Percentiles rank a stretch among this genome's conserved stretches.
Evolutionary conservation across 495 filamentous ascomycete genomes (phyloP).

Genomic region (Xylaria venustula): DNA sequence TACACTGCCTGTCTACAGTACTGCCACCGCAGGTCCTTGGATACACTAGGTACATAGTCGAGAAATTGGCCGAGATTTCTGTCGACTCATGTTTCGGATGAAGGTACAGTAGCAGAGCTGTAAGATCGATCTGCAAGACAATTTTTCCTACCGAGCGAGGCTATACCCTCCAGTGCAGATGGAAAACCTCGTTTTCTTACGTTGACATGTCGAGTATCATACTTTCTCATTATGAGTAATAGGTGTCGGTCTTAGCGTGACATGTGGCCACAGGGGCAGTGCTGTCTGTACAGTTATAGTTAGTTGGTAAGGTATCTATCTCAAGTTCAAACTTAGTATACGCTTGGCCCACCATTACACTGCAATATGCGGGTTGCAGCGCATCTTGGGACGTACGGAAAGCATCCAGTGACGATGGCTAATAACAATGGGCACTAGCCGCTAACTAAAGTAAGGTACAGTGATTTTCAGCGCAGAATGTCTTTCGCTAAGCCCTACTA

Average conservation of each 20-base stretch:
- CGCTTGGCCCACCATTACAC: no score
- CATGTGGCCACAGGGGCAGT: background rate
- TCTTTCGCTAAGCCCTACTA: conserved; percentile 15
- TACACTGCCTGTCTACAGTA: no score
- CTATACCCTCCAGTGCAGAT: background rate
- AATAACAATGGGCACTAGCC: background rate
- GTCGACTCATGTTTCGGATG: no score
- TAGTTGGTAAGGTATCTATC: background rate
- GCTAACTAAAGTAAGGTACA: conserved; percentile 16
- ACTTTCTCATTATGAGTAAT: background rate
- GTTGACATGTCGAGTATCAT: background rate
- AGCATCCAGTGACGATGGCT: no score
- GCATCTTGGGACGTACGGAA: no score
- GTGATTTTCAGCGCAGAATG: conserved; percentile 5
- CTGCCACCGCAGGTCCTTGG: no score
- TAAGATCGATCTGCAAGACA: background rate
- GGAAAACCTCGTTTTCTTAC: background rate
- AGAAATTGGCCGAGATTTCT: no score
- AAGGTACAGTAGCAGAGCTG: background rate
- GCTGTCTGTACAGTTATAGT: background rate
- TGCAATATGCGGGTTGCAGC: no score
- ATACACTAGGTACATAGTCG: no score
- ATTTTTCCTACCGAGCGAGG: background rate
- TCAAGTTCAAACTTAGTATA: no score
- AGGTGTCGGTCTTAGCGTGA: background rate